phyloP scores from a whole-genome alignment of 805 yeast genomes.

The Candida adriatica region DNA sequence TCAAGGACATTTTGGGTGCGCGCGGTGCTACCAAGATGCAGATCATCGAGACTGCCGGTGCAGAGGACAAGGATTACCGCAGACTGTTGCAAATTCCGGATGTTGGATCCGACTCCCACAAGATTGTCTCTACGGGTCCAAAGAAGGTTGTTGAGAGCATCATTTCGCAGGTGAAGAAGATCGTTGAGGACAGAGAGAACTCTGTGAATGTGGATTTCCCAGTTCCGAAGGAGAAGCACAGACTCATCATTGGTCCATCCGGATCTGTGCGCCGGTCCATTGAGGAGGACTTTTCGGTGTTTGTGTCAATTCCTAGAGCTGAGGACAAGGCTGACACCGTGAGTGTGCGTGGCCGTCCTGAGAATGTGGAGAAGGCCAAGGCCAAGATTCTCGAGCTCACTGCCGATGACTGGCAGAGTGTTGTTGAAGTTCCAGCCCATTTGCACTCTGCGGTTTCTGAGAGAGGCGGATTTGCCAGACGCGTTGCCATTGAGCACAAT shows the following conservation, averaged over 20 bases:
- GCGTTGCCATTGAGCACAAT: constrained; percentile 42
- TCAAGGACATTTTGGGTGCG: constrained; percentile 15
- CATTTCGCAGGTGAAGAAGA: constrained; percentile 49
- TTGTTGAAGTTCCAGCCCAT: constrained; percentile 49
- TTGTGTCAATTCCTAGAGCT: constrained; percentile 60
- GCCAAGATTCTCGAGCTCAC: constrained; percentile 54
- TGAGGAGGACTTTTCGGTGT: constrained; percentile 62
- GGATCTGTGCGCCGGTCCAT: constrained; percentile 69
- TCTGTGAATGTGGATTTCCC: constrained; percentile 43
- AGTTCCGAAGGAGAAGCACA: constrained; percentile 68
- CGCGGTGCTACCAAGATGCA: constrained; percentile 55
- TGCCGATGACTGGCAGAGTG: constrained; percentile 46
- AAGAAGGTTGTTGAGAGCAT: constrained; percentile 64
- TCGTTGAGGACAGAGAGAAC: constrained; percentile 61
- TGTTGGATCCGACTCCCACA: constrained; percentile 48
- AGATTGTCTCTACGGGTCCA: constrained; percentile 68
- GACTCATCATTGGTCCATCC: constrained; percentile 72
- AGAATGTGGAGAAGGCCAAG: constrained; percentile 55
- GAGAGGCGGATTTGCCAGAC: constrained; percentile 56
- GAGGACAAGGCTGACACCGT: constrained; percentile 42
- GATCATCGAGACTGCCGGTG: constrained; percentile 72
- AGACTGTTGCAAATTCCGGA: constrained; percentile 65
- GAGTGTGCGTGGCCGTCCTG: constrained; percentile 59
- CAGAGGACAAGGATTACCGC: constrained; percentile 42
- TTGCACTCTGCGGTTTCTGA: constrained; percentile 58